Base-by-base conservation (phyloP, 2,329 filamentous ascomycete species). In the Alternaria sp. region DNA sequence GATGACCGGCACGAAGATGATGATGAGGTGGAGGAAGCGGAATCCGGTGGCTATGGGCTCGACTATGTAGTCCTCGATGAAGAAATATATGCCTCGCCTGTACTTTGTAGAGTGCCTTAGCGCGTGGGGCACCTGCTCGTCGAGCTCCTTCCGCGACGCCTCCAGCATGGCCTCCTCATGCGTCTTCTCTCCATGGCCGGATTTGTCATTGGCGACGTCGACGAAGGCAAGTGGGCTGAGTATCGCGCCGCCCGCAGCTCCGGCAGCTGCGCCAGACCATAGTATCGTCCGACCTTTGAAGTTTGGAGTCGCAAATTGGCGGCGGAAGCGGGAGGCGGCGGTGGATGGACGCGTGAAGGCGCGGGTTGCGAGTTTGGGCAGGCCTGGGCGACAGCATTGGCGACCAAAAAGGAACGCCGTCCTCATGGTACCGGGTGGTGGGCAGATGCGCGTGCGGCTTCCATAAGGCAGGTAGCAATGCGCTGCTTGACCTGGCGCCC, bases 1-100 rank as follows among this genome's bases (percentile, higher is more conserved):
- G 57, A 99, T 89, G 45, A 99, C 93, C 0, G 96, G 96, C 19
- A 97, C 89, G 75, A 99, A 99, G 59, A 99, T 96, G 62, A 91
- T 80, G 51, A 93, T 88, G 6, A 99, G 84, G 76, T 97, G 93
- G 17, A 97, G 80, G 72, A 99, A 96, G n/a, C 96, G 88, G 50
- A 95, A 79, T 0, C 92, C 92, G 0, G 95, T 99, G 59, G 91
- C 93, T 25, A 97, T 79, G 0, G 96, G 95, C 79, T 99, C 96
- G 59, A 83, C 87, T n/a, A 95, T 80, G 74, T 89, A 92, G 1
- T 86, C 65, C 72, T 97, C 92, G 40, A 96, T 67, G 59, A 91
- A 87, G 28, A 93, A 84, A 61, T 90, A 83, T 26, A 92, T 73
- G 12, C 84, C 84, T 67, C 90, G 87, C 51, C 86, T 81, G 7